Evolutionary conservation across 2,329 filamentous ascomycete species (phyloP).

Genomic region (Fusarium setosum): DNA sequence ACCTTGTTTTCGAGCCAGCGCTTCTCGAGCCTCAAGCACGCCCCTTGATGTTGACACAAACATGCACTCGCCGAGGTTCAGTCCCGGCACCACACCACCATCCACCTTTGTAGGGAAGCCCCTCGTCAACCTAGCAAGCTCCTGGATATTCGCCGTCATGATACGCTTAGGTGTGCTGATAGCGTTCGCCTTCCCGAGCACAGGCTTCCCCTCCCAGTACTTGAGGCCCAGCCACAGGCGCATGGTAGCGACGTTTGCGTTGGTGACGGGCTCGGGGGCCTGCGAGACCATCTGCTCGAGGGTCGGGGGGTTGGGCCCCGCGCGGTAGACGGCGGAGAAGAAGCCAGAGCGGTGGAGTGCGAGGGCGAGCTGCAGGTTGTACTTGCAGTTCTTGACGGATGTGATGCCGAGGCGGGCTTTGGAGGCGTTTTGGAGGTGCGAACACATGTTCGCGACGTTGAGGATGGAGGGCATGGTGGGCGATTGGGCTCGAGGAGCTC

Average conservation of each 20-base stretch:
- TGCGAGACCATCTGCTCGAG: conserved; percentile 56
- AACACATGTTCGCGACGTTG: conserved; percentile 83
- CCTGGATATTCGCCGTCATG: conserved; percentile 72
- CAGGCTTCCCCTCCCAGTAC: conserved; percentile 86
- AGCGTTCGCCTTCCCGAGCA: conserved; percentile 73
- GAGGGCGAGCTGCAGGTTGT: conserved; percentile 80
- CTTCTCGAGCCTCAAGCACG: conserved; percentile 84
- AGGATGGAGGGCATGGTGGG: conserved; percentile 64
- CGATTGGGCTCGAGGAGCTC: neutral
- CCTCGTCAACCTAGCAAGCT: conserved; percentile 73
- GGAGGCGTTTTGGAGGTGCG: conserved; percentile 90
- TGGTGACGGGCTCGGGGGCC: conserved; percentile 70
- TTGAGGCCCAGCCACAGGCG: conserved; percentile 91
- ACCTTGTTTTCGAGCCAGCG: conserved; percentile 82
- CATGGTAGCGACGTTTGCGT: conserved; percentile 77
- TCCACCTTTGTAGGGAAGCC: conserved; percentile 70
- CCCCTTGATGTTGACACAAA: conserved; percentile 83
- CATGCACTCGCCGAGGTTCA: conserved; percentile 85
- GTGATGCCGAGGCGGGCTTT: conserved; percentile 86
- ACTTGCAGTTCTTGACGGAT: conserved; percentile 82
- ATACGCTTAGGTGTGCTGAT: conserved; percentile 81
- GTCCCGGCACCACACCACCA: conserved; percentile 77
- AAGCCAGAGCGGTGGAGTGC: conserved; percentile 87
- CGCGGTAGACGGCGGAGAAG: conserved; percentile 81
- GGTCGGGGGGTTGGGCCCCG: conserved; percentile 66